Conservation (phyloP, 371 early-diverging fungal genomes). For the Mortierella polycephala region DNA sequence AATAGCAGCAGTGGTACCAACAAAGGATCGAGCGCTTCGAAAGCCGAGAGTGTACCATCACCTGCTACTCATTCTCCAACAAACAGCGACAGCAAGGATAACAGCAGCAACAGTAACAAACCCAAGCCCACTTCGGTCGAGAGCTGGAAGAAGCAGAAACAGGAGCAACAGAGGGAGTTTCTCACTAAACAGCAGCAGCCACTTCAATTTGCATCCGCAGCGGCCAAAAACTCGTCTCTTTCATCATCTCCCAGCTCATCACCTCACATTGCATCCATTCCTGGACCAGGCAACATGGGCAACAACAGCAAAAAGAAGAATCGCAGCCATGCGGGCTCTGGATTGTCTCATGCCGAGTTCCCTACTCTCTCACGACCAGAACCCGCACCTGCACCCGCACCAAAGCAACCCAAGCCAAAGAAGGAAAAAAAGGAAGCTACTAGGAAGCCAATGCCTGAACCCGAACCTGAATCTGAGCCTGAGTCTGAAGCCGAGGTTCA, state of each 20-base stretch:
- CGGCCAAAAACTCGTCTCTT: slow-evolving; percentile 18
- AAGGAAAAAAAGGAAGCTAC: slow-evolving; percentile 28
- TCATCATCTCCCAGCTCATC: slow-evolving; percentile 34
- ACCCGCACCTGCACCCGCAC: slow-evolving; percentile 15
- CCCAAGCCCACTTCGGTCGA: slow-evolving; percentile 33
- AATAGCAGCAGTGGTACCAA: slow-evolving; percentile 7
- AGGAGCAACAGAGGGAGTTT: slow-evolving; percentile 25
- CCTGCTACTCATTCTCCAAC: neutral
- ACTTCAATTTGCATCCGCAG: slow-evolving; percentile 40
- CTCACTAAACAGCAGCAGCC: slow-evolving; percentile 41
- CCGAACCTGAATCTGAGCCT: slow-evolving; percentile 1
- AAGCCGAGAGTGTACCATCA: neutral
- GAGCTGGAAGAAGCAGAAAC: slow-evolving; percentile 33
- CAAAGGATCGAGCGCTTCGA: neutral
- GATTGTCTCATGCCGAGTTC: slow-evolving; percentile 48
- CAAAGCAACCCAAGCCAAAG: slow-evolving; percentile 45
- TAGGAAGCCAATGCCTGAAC: slow-evolving; percentile 8
- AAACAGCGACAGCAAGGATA: slow-evolving; percentile 9
- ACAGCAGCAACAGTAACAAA: slow-evolving; percentile 4
- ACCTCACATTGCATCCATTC: slow-evolving; percentile 31
- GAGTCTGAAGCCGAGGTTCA: slow-evolving; percentile 9
- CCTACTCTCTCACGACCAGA: slow-evolving; percentile 36
- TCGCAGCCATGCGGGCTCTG: slow-evolving; percentile 33
- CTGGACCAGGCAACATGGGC: slow-evolving; percentile 49
- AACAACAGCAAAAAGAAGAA: slow-evolving; percentile 37